Evolutionary conservation across 1,284 basidiomycete species (phyloP), one percentile per base, ranked within the genome.

Genomic region (Tetrapyrgos nigripes): DNA sequence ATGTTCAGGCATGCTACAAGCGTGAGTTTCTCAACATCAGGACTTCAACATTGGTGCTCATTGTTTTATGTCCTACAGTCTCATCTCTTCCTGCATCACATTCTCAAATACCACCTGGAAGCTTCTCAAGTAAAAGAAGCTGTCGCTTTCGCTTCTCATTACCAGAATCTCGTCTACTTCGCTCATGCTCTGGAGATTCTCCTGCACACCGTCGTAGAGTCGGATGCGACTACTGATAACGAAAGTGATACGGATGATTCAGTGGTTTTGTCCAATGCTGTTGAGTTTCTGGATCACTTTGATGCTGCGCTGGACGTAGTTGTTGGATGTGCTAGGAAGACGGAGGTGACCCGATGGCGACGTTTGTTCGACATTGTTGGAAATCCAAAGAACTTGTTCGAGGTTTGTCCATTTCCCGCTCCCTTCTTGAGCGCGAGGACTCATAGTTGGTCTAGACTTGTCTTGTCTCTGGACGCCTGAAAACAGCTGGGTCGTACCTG

Each of bases 241-340:
- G 73, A 81, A 29, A 67, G 58, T 47, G 65, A 67, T 37, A 53
- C 66, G 13, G 62, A 71, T 19, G 69, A 66, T 27, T 66, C 68
- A 11, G 55, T 72, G 19, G 78, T 91, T 2, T 76, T 98, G 10
- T 82, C 89, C 0, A 79, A 82, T 1, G 90, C 93, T 1, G 83
- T 98, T 54, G 91, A 93, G 62, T 99, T 99, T 69, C 77, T 99
- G 64, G 97, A 99, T 70, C 88, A 98, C 72, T 99, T 98, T 70
- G 91, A 94, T 59, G 89, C 87, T 53, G 86, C 92, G 3, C 78
- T 98, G 54, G 93, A 97, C 61, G 96, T 99, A 4, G 93, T 99
- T 1, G 97, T 98, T 8, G 90, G 93, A 5, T 98, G 97, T 69
- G 97, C 97, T 8, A 83, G 97, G 50, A 99, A 99, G 79, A 99